These are phyloP conservation scores for Aspergillus vadensis DNA, from an alignment of 2,329 filamentous ascomycete genomes.

Conservation along the genomic window DNA sequence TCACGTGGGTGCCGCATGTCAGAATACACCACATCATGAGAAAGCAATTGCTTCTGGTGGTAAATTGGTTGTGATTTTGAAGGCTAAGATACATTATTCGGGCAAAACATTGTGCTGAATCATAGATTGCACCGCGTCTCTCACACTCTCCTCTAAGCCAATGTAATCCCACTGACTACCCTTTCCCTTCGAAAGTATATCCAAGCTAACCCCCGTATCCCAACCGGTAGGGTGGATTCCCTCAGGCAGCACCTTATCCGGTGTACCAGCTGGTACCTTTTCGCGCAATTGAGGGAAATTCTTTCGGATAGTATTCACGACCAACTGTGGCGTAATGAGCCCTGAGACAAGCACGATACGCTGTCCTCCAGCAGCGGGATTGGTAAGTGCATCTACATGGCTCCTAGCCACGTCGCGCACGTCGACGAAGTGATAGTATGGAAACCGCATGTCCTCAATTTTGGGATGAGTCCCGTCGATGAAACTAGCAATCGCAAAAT, in stretches of 20 bases:
- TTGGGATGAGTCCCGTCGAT: slow-evolving; percentile 24
- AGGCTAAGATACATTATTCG: slow-evolving; percentile 1
- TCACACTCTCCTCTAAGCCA: slow-evolving; percentile 28
- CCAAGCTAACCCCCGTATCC: slow-evolving; percentile 19
- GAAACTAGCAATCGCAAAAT: slow-evolving; percentile 25
- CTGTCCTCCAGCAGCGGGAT: slow-evolving; percentile 16
- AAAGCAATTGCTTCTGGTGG: background rate
- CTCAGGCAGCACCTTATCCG: slow-evolving; percentile 22
- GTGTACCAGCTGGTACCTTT: slow-evolving; percentile 50
- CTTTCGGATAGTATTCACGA: slow-evolving; percentile 49
- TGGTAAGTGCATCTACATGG: slow-evolving; percentile 15
- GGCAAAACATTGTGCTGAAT: background rate
- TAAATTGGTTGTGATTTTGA: too few relatives aligned
- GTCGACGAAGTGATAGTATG: slow-evolving; percentile 22
- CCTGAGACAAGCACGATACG: slow-evolving; percentile 56
- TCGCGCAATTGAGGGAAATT: slow-evolving; percentile 56
- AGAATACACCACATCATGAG: too few relatives aligned
- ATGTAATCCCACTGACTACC: slow-evolving; percentile 27
- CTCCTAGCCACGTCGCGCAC: slow-evolving; percentile 16
- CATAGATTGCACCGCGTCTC: slow-evolving; percentile 28
- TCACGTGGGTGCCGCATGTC: too few relatives aligned
- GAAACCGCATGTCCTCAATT: slow-evolving; percentile 22
- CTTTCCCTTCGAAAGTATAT: slow-evolving; percentile 18
- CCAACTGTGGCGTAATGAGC: slow-evolving; percentile 49
- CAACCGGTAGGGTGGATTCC: slow-evolving; percentile 26